Conservation (phyloP, 352 stramenopile genomes). For the Globisporangium takayamanum region DNA sequence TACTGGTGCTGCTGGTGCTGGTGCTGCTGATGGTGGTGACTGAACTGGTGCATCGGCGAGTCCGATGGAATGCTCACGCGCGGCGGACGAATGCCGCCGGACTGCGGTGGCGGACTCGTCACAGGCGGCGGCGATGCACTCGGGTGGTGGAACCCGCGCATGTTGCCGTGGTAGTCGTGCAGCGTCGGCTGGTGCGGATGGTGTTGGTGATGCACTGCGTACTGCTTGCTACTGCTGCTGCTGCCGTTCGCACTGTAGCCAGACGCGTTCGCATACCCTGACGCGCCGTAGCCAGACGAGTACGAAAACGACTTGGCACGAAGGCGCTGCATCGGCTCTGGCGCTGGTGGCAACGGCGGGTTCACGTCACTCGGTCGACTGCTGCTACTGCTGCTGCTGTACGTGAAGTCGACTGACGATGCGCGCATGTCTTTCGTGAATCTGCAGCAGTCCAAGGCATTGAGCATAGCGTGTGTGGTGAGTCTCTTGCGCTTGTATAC, state of each 20-base stretch:
- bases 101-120: slow-evolving; percentile 23
- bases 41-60: slow-evolving; percentile 59
- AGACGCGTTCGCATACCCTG: slow-evolving; percentile 23
- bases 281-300: slow-evolving; percentile 45
- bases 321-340: slow-evolving; percentile 60
- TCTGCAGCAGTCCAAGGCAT: slow-evolving; percentile 1
- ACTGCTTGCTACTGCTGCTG: slow-evolving; percentile 45
- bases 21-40: slow-evolving; percentile 8
- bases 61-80: slow-evolving; percentile 64
- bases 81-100: slow-evolving; percentile 37
- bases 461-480: not conserved
- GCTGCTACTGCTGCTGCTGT: slow-evolving; percentile 15
- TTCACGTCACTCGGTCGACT: slow-evolving; percentile 37
- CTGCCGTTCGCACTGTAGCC: slow-evolving; percentile 14
- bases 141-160: slow-evolving; percentile 43
- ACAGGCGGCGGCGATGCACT: slow-evolving; percentile 27
- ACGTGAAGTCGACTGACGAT: slow-evolving; percentile 74
- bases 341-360: slow-evolving; percentile 54
- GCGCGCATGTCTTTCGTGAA: slow-evolving; percentile 64
- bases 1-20: slow-evolving; percentile 11
- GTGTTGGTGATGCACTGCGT: slow-evolving; percentile 41
- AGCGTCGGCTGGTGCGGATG: slow-evolving; percentile 27
- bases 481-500: not conserved
- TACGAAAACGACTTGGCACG: slow-evolving; percentile 76
- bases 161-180: slow-evolving; percentile 50